phyloP scores from a whole-genome alignment of 2,329 filamentous ascomycete genomes.

The Chrysoporthe cubensis region DNA sequence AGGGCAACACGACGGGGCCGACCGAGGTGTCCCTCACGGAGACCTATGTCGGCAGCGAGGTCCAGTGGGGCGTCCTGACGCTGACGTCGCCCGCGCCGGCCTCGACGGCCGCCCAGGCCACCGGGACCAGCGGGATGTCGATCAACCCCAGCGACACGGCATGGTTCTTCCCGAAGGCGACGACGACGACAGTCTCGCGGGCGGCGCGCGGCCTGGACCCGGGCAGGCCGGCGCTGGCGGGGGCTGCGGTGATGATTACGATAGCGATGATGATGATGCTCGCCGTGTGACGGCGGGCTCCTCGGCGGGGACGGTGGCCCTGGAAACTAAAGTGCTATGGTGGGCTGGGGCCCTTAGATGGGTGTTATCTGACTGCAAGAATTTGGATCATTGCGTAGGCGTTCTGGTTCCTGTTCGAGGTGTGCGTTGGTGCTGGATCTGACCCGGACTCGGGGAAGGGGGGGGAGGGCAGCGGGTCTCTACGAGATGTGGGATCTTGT shows the following conservation, averaged over 20 bases:
- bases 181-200: constrained; percentile 24
- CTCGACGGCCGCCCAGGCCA: constrained; percentile 31
- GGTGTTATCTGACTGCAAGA: constrained; percentile 1
- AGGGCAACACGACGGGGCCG: constrained; percentile 46
- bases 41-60: constrained; percentile 46
- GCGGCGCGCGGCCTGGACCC: background rate
- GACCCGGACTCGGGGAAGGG: too few species aligned
- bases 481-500: background rate
- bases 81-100: constrained; percentile 43
- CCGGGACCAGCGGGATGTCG: constrained; percentile 22
- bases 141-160: constrained; percentile 26
- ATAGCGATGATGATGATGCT: background rate
- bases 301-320: too few species aligned
- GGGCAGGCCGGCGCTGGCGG: background rate
- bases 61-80: constrained; percentile 51
- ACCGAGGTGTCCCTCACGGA: constrained; percentile 50
- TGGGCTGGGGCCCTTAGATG: background rate
- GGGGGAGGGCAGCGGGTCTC: too few species aligned
- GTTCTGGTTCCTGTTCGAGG: background rate
- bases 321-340: background rate
- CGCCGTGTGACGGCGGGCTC: background rate
- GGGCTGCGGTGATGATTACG: constrained; percentile 1
- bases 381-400: background rate
- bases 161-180: constrained; percentile 27
- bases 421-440: background rate